Conservation (phyloP, 495 filamentous ascomycete species). For the Penicillium ochrochloron region DNA sequence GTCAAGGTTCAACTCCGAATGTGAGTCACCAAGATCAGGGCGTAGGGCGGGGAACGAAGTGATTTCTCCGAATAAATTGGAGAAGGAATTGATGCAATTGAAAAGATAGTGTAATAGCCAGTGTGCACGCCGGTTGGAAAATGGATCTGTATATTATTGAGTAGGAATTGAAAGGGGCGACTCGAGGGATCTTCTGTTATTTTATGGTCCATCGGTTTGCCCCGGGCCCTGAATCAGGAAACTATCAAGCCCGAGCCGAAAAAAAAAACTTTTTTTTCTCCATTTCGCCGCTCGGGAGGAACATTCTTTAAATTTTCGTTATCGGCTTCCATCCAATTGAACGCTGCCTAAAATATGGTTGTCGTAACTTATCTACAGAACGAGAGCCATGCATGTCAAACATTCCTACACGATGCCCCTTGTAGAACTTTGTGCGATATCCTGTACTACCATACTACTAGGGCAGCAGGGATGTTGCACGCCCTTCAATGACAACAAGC, state of each 20-base stretch:
- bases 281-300: conserved; percentile 12
- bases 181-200: not conserved
- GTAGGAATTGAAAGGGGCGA: not conserved
- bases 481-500: conserved; percentile 17
- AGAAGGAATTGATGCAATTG: not conserved
- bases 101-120: not conserved
- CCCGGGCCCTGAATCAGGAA: conserved; percentile 16
- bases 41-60: not conserved
- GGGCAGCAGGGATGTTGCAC: conserved; percentile 1
- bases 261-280: conserved; percentile 21
- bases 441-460: conserved; percentile 9
- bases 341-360: not conserved
- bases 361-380: not conserved
- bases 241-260: conserved; percentile 17
- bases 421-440: conserved; percentile 4
- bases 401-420: not conserved
- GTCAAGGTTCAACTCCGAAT: not conserved
- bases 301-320: conserved; percentile 15
- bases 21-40: conserved; percentile 22
- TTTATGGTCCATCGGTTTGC: conserved; percentile 27
- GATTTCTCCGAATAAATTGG: conserved; percentile 1
- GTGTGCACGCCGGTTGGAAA: not conserved
- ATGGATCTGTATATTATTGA: not conserved
- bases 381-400: not conserved
- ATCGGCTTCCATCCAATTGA: conserved; percentile 14